Evolutionary conservation across 768 basidiomycete species (phyloP).

Genomic region (Xerocomellus dryophilus): DNA sequence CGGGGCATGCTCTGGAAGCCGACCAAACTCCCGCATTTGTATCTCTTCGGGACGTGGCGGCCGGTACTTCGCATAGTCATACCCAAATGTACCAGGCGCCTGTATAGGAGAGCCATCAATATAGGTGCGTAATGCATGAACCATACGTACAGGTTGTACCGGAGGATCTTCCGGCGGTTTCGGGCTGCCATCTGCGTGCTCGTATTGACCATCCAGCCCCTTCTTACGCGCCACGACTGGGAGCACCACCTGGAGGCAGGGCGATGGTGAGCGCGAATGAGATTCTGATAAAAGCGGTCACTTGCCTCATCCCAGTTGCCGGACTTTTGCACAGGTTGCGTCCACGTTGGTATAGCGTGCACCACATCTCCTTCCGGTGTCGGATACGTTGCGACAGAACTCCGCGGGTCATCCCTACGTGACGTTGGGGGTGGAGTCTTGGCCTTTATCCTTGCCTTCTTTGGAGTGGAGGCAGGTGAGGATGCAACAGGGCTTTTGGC

Average conservation of each 20-base stretch:
- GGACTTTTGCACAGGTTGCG: slow-evolving; percentile 60
- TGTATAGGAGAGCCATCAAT: slow-evolving; percentile 26
- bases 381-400: slow-evolving; percentile 69
- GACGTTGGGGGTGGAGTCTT: slow-evolving; percentile 32
- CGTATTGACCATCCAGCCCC: slow-evolving; percentile 69
- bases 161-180: slow-evolving; percentile 39
- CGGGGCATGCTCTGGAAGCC: slow-evolving; percentile 29
- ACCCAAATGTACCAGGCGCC: slow-evolving; percentile 85
- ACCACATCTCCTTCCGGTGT: slow-evolving; percentile 52
- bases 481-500: slow-evolving; percentile 48
- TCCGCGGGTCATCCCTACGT: slow-evolving; percentile 44
- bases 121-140: background rate
- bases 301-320: slow-evolving; percentile 86
- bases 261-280: slow-evolving; percentile 8
- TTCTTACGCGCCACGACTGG: slow-evolving; percentile 84
- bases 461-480: slow-evolving; percentile 37
- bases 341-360: slow-evolving; percentile 82
- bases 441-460: slow-evolving; percentile 37
- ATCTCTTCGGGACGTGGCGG: slow-evolving; percentile 47
- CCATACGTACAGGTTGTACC: slow-evolving; percentile 55
- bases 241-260: slow-evolving; percentile 59
- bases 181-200: slow-evolving; percentile 66
- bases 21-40: slow-evolving; percentile 67
- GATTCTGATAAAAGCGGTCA: slow-evolving; percentile 3
- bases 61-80: slow-evolving; percentile 68